These are phyloP conservation scores for Acidomyces sp. DNA, from an alignment of 495 filamentous ascomycete species.

Conservation along the genomic window DNA sequence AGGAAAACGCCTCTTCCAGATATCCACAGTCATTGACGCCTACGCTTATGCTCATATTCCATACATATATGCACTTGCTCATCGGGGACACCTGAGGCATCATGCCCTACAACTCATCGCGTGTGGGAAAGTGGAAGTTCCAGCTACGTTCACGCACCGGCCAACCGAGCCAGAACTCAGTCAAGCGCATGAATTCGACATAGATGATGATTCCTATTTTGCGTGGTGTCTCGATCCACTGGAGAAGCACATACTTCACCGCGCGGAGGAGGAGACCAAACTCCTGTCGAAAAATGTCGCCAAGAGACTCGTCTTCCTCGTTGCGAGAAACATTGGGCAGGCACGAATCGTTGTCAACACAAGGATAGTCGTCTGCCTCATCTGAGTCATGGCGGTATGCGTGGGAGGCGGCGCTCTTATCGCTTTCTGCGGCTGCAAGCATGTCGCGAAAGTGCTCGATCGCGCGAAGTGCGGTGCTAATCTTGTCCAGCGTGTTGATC, in stretches of 20 bases:
- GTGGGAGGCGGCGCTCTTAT: slow-evolving; percentile 11
- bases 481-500: slow-evolving; percentile 81
- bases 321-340: neutral
- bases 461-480: slow-evolving; percentile 65
- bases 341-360: slow-evolving; percentile 20
- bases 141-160: slow-evolving; percentile 57
- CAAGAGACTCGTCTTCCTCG: slow-evolving; percentile 30
- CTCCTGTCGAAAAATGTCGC: slow-evolving; percentile 53
- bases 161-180: slow-evolving; percentile 67
- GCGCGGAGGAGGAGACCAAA: slow-evolving; percentile 46
- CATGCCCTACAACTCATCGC: slow-evolving; percentile 50
- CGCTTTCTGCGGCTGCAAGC: slow-evolving; percentile 28
- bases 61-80: too few relatives aligned
- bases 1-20: too few relatives aligned
- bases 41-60: too few relatives aligned
- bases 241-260: slow-evolving; percentile 48
- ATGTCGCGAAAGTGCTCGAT: slow-evolving; percentile 59
- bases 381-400: slow-evolving; percentile 16
- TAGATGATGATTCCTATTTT: slow-evolving; percentile 52
- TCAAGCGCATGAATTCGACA: slow-evolving; percentile 49
- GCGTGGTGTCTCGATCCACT: slow-evolving; percentile 56
- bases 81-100: too few relatives aligned
- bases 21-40: too few relatives aligned
- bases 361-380: slow-evolving; percentile 19
- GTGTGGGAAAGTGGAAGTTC: slow-evolving; percentile 42